phyloP scores from a whole-genome alignment of 2,329 filamentous ascomycete species.

The Colletotrichum sp. region DNA sequence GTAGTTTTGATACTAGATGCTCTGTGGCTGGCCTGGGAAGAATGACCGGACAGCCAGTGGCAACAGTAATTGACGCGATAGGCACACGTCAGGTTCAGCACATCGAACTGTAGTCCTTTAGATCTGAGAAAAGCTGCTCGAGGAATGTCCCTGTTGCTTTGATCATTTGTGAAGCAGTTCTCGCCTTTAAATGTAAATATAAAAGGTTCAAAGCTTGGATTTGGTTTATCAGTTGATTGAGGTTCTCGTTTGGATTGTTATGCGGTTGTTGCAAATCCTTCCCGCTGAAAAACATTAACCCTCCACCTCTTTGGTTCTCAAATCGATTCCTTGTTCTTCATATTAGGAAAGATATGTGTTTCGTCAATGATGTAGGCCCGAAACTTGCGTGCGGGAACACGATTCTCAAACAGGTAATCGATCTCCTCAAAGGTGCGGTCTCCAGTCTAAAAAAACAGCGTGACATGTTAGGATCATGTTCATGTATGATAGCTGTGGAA shows the following conservation, averaged over 20 bases:
- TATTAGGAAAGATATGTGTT: neutral
- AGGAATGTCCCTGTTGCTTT: no score
- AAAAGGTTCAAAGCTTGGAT: neutral
- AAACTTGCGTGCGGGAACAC: neutral
- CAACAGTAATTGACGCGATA: no score
- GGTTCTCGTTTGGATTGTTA: fast-evolving
- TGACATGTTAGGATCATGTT: neutral
- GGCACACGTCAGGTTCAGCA: no score
- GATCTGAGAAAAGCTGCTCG: no score
- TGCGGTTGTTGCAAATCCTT: neutral
- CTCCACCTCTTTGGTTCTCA: neutral
- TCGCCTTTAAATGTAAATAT: neutral
- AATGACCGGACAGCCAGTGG: no score
- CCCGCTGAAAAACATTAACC: neutral
- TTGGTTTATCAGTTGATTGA: neutral
- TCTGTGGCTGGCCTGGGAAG: no score
- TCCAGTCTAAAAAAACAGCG: neutral
- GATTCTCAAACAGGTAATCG: neutral
- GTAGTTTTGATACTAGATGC: no score
- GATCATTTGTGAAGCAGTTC: no score
- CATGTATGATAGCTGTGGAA: neutral
- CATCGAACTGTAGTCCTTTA: no score
- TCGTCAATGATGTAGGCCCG: neutral
- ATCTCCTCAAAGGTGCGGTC: neutral
- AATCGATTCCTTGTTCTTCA: neutral